Evolutionary conservation across 768 basidiomycete species (phyloP), one percentile per base, ranked within the genome.

Genomic region (Phanerodontia chrysosporium): DNA sequence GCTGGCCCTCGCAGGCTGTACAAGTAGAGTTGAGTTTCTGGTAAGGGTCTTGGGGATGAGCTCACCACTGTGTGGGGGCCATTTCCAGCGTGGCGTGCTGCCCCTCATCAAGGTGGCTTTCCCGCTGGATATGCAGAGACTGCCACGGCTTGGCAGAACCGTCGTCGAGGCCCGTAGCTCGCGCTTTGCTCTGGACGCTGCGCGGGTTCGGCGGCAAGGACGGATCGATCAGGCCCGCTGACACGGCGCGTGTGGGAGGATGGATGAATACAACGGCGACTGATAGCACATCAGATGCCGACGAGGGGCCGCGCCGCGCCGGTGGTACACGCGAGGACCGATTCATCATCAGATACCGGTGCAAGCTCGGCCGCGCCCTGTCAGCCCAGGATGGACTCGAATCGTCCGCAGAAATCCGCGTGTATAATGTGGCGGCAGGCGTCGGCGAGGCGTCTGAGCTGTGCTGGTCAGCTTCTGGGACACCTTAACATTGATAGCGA

Each of bases 211-310:
- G 51, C 51, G 51, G 32, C 13, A 35, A 8, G 7, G 10, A n/a
- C 29, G 51, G 29, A 51, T 51, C 51, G 51, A 51, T 51, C 46
- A 48, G 32, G 24, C 9, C 48, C 29, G 10, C 25, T 51, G 21
- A n/a, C n/a, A 22, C 1, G 51, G 21, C n/a, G 29, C 51, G 22
- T 22, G 13, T 32, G 28, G 13, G 48, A n/a, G 18, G 14, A 18
- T 9, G 21, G 16, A 16, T 18, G 21, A 35, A 51, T 51, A 51
- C 49, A 29, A 21, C 13, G 25, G 30, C 46, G 51, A 35, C 51
- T 51, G 51, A 51, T 51, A 51, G 51, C 51, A 32, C 51, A 58
- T 58, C 57, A 58, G 57, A 58, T 58, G 32, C 57, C 48, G 30
- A 22, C 12, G 51, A 35, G 51, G 51, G 8, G 30, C 28, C 51